Base-by-base conservation (phyloP, 768 basidiomycete species). In the Lyophyllum semitale region DNA sequence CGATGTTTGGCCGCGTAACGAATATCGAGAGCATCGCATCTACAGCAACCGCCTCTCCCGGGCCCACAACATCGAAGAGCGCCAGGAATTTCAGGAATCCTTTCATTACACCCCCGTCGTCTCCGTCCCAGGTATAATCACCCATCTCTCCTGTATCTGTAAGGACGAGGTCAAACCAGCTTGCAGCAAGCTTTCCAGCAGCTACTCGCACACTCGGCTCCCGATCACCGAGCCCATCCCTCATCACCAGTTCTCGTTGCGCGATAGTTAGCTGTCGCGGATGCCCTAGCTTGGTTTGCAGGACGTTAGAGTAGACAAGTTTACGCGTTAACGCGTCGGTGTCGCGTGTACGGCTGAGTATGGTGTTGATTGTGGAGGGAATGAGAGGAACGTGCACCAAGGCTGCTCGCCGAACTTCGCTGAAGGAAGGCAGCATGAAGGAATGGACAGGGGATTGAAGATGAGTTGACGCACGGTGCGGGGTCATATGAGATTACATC, bases 361-460 rank as follows among this genome's bases (percentile, higher is more conserved):
- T 77, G 3, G 77, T 66, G 4, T 84, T 77, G 4, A 98, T 71
- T 0, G 91, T 92, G 0, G 72, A 64, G 1, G 78, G 77, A 0
- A 81, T 77, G 17, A 88, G 72, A 1, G 92, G 88, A 1, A 94
- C 76, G 60, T 91, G 88, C 54, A 94, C 75, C 0, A 98, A 78
- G 1, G 89, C 89, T 0, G 93, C 90, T 23, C 94, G 86, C 12
- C 96, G 91, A n/a, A 98, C 95, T 62, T 98, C 96, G 1, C 93
- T 82, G 54, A 12, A 58, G 22, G 38, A 30, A 23, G 35, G 47
- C 32, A 20, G 8, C 33, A 22, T 42, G 18, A 18, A 4, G n/a
- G 4, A 41, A 42, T n/a, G 38, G 20, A 2, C 30, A n/a, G 23
- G 23, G n/a, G 8, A 37, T 12, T 23, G 20, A 27, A 17, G 13